phyloP scores from a whole-genome alignment of 495 filamentous ascomycete species.

The Sabuloglossum arenarium region DNA sequence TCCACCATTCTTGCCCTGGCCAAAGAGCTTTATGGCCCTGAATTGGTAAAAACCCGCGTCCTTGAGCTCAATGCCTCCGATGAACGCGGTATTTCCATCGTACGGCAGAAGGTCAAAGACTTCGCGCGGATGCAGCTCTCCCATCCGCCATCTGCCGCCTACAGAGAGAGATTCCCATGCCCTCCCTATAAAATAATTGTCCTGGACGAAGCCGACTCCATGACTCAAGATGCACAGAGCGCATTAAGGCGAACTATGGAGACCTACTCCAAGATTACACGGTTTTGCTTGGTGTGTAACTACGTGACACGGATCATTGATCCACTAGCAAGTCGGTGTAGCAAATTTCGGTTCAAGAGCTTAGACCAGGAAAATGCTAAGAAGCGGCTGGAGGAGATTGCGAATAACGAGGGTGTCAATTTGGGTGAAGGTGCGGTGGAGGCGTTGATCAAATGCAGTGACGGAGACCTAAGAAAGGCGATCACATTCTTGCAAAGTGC shows the following conservation, averaged over 20 bases:
- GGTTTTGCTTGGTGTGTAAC: slow-evolving; percentile 96
- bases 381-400: slow-evolving; percentile 8
- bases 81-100: slow-evolving; percentile 91
- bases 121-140: slow-evolving; percentile 90
- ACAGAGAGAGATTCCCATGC: slow-evolving; percentile 63
- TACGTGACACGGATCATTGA: slow-evolving; percentile 98
- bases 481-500: slow-evolving; percentile 93
- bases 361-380: slow-evolving; percentile 40
- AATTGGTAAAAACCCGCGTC: slow-evolving; percentile 81
- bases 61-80: slow-evolving; percentile 98
- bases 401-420: slow-evolving; percentile 21
- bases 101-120: slow-evolving; percentile 96
- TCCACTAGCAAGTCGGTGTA: slow-evolving; percentile 76
- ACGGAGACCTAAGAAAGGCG: slow-evolving; percentile 86
- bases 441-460: slow-evolving; percentile 63
- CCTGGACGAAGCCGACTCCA: slow-evolving; percentile 90
- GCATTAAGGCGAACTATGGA: slow-evolving; percentile 93
- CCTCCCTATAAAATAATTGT: slow-evolving; percentile 98
- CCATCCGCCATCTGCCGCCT: slow-evolving; percentile 45
- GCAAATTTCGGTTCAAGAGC: slow-evolving; percentile 96
- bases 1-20: slow-evolving; percentile 91
- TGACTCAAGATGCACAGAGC: slow-evolving; percentile 96
- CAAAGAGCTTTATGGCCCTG: slow-evolving; percentile 92
- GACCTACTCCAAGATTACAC: slow-evolving; percentile 85
- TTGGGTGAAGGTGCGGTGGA: slow-evolving; percentile 64